Percentiles rank a stretch among this genome's conserved stretches.
These are phyloP conservation scores for Lecanicillium sp. DNA, from an alignment of 2,329 filamentous ascomycete species.

Conservation along the genomic window DNA sequence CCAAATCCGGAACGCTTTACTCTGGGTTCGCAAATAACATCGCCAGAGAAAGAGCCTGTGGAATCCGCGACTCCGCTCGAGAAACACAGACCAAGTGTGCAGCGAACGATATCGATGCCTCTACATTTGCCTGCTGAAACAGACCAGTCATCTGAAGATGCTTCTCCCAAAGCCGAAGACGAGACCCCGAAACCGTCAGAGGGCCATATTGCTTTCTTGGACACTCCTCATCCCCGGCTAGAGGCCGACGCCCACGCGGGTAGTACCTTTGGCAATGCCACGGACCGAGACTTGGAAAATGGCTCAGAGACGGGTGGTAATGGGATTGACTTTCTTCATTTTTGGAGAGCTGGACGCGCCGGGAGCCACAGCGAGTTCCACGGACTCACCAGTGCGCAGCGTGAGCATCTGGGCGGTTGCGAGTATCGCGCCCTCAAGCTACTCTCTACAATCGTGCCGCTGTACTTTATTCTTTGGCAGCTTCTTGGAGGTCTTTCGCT, in stretches of 20 bases:
- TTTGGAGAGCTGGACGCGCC: background rate
- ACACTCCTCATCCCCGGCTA: background rate
- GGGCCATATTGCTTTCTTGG: conserved; percentile 1
- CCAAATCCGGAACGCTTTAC: background rate
- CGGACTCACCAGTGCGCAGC: conserved; percentile 41
- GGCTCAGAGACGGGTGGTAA: background rate
- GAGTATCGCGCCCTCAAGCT: conserved; percentile 56
- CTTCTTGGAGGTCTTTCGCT: conserved; percentile 49
- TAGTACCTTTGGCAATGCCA: background rate
- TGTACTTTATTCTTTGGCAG: conserved; percentile 54
- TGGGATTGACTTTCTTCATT: background rate
- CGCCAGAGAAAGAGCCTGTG: too few species aligned
- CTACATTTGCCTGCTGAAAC: background rate
- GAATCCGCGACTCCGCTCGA: too few species aligned
- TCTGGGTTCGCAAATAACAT: too few species aligned
- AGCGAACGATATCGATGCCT: background rate
- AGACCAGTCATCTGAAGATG: background rate
- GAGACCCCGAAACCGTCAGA: background rate
- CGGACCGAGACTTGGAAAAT: background rate
- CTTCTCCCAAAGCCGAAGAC: background rate
- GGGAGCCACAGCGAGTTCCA: conserved; percentile 45
- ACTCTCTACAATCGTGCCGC: conserved; percentile 49
- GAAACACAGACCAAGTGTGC: background rate
- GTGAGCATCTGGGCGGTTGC: conserved; percentile 50
- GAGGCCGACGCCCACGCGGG: background rate